Percentiles rank a stretch among this genome's conserved stretches.
These are phyloP conservation scores for Leishmania braziliensis DNA, from an alignment of 208 protist genomes.

Conservation along the genomic window DNA sequence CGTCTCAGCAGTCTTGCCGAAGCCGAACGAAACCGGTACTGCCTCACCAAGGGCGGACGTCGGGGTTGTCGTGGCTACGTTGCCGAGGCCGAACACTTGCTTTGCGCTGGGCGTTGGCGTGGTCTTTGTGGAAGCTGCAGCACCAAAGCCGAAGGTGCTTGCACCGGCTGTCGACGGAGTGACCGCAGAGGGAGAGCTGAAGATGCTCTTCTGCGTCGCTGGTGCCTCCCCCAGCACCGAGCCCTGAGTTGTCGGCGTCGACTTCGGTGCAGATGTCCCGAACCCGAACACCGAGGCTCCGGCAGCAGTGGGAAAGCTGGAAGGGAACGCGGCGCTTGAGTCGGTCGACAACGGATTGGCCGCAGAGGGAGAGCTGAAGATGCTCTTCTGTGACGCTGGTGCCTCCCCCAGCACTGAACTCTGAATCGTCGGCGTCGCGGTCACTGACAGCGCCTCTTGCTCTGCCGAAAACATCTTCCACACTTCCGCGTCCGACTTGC, in stretches of 20 bases:
- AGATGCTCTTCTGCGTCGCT: not conserved
- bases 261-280: not conserved
- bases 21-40: constrained; percentile 15
- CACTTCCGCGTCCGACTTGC: constrained; percentile 47
- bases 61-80: not conserved
- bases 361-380: not conserved
- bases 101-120: not conserved
- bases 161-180: not conserved
- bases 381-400: not conserved
- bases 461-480: constrained; percentile 48
- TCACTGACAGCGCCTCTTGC: not conserved
- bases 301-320: not conserved
- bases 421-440: not conserved
- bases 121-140: not conserved
- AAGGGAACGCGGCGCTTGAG: constrained; percentile 11
- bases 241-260: not conserved
- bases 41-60: not conserved
- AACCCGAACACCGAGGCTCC: constrained; percentile 14
- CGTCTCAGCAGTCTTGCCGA: not conserved
- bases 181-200: not conserved
- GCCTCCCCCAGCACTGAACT: not conserved
- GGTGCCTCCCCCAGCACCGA: constrained; percentile 1
- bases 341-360: not conserved
- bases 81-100: constrained; percentile 22
- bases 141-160: constrained; percentile 13